Evolutionary conservation across 306 rosid species (phyloP).

Genomic region (Macrotyloma uniflorum): DNA sequence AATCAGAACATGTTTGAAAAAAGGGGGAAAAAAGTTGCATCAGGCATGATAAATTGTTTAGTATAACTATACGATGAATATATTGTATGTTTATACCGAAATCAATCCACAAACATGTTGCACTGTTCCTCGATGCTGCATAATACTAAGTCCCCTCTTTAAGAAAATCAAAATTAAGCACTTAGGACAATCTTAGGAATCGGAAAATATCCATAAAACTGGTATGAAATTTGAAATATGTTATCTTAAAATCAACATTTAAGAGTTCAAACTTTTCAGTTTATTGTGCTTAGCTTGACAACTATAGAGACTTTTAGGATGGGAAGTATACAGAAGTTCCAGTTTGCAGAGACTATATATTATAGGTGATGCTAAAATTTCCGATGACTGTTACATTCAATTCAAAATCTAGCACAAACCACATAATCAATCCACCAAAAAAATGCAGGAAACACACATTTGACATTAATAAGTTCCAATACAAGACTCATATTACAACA

Average conservation of each 20-base stretch:
- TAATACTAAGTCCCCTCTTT: neutral
- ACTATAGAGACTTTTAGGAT: neutral
- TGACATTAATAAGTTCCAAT: neutral
- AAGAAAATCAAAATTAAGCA: constrained; percentile 19
- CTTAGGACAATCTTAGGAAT: constrained; percentile 6
- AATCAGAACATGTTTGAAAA: neutral
- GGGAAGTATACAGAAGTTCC: neutral
- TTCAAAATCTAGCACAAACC: constrained; percentile 28
- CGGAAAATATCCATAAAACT: neutral
- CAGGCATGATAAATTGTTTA: neutral
- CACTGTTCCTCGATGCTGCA: constrained; percentile 11
- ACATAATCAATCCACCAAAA: neutral
- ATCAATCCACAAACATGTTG: constrained; percentile 29
- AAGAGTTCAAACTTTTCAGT: neutral
- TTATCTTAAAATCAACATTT: neutral
- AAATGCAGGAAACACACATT: neutral
- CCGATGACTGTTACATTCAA: neutral
- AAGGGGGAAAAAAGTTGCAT: neutral
- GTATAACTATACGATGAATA: neutral
- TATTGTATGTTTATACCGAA: neutral
- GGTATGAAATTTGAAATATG: neutral
- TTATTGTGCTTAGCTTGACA: neutral
- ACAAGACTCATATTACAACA: neutral
- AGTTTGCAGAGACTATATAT: constrained; percentile 9
- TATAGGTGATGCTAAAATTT: neutral